A percentile compares a stretch with the other conserved stretches of the same genome.
Conservation (phyloP, 106 monocot species). For the Apostasia ramifera region DNA sequence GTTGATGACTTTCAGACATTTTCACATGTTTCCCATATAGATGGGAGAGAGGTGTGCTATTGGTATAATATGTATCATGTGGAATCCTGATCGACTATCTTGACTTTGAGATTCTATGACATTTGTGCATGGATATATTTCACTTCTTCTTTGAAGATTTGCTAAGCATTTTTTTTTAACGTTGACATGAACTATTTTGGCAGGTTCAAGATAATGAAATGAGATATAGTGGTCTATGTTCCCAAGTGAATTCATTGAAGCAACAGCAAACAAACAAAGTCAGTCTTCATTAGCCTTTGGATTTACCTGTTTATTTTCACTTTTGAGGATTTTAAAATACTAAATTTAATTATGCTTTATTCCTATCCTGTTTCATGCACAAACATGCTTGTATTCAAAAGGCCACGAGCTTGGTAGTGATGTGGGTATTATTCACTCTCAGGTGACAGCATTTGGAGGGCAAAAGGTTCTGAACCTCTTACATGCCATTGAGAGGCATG, state of each 20-base stretch:
- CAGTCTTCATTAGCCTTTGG: neutral
- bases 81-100: no score
- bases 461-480: slow-evolving; percentile 73
- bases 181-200: slow-evolving; percentile 1
- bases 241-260: slow-evolving; percentile 56
- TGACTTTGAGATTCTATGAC: no score
- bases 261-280: slow-evolving; percentile 77
- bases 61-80: no score
- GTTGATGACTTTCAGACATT: no score
- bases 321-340: neutral
- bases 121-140: no score
- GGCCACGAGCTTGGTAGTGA: neutral
- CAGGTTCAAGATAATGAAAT: slow-evolving; percentile 69
- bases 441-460: slow-evolving; percentile 96
- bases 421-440: slow-evolving; percentile 13
- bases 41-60: no score
- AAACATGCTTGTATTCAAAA: neutral
- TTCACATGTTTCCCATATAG: no score
- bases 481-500: slow-evolving; percentile 59
- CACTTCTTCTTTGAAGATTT: neutral
- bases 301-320: neutral
- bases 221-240: slow-evolving; percentile 26
- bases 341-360: neutral
- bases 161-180: neutral
- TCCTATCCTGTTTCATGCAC: no score